Base-by-base conservation (phyloP, 2,329 filamentous ascomycete genomes). In the Fusarium odoratissimum region DNA sequence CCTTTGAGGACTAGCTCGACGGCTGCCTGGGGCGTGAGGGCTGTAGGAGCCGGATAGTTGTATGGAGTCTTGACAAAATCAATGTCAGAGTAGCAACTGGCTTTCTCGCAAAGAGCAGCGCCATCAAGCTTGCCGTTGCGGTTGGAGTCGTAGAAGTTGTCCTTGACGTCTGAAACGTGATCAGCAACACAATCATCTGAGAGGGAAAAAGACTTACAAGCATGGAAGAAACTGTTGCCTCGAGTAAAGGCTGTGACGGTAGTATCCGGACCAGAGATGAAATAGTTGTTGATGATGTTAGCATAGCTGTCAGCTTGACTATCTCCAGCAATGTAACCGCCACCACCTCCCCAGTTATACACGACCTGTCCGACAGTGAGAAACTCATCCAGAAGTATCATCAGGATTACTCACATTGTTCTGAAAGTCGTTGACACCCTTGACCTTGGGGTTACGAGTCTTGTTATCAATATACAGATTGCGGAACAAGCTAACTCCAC, bases 391-490 rank as follows among this genome's bases (percentile, higher is more conserved):
- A 17, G 11, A 12, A 7, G n/a, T 5, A 17, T 35, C 11, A 37
- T 3, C 10, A 2, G 6, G 4, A 7, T 5, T 7, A 42, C 73
- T 57, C 31, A 77, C 76, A 44, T 83, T 85, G 65, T 85, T 85
- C 64, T 82, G 82, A 60, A 88, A 89, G 72, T 89, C 86, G 30
- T 88, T 89, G 6, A 86, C 83, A 2, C 86, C 87, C 75, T 89
- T 89, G 54, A 88, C 86, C 67, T 88, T 88, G 3, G 87, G 87
- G 65, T 89, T 88, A 3, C 87, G 82, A 14, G 86, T 89, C 76
- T 89, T 88, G 71, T 87, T 89, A 68, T 88, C 86, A 60, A 88
- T 86, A 75, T 88, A 89, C 37, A 89, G 75, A 72, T 89, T 89
- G 8, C 87, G 81, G 77, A 88, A 88, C 8, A 87, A 81, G 21